phyloP scores from a whole-genome alignment of 1,139 yeast genomes.

The Hemisphaericaspora subhashii region DNA sequence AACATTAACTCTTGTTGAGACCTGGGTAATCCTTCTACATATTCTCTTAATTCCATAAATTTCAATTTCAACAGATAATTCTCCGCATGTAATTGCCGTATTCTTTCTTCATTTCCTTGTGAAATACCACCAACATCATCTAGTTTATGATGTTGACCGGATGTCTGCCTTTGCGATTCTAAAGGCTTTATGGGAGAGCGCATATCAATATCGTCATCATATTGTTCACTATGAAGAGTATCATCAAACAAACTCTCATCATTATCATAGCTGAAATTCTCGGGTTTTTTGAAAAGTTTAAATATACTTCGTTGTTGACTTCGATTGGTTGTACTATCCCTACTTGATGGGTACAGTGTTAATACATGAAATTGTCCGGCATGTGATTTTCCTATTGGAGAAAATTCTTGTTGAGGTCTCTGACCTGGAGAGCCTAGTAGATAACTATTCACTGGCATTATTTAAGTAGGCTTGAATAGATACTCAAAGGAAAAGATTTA shows the following conservation, averaged over 20 bases:
- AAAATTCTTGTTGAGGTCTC: conserved; percentile 8
- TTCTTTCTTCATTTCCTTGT: conserved; percentile 13
- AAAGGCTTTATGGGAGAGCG: conserved; percentile 7
- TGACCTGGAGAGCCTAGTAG: conserved; percentile 2
- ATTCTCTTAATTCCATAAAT: conserved; percentile 12
- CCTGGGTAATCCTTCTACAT: conserved; percentile 11
- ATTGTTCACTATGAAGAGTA: not conserved
- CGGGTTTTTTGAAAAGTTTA: conserved; percentile 11
- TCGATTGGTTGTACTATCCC: not conserved
- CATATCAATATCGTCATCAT: conserved; percentile 10
- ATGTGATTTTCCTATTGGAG: conserved; percentile 14
- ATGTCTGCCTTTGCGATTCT: not conserved
- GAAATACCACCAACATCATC: conserved; percentile 12
- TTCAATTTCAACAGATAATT: conserved; percentile 13
- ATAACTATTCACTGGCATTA: not conserved
- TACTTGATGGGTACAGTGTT: conserved; percentile 12
- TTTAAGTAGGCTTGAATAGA: too few species aligned
- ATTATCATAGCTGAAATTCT: conserved; percentile 2
- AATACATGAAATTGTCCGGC: conserved; percentile 12
- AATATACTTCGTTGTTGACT: conserved; percentile 9
- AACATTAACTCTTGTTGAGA: conserved; percentile 9
- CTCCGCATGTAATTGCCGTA: conserved; percentile 11
- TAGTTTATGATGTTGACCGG: conserved; percentile 5
- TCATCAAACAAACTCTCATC: conserved; percentile 11
- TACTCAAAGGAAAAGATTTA: too few species aligned